Evolutionary conservation across 805 yeast genomes (phyloP).

Genomic region (Saturnispora besseyi): DNA sequence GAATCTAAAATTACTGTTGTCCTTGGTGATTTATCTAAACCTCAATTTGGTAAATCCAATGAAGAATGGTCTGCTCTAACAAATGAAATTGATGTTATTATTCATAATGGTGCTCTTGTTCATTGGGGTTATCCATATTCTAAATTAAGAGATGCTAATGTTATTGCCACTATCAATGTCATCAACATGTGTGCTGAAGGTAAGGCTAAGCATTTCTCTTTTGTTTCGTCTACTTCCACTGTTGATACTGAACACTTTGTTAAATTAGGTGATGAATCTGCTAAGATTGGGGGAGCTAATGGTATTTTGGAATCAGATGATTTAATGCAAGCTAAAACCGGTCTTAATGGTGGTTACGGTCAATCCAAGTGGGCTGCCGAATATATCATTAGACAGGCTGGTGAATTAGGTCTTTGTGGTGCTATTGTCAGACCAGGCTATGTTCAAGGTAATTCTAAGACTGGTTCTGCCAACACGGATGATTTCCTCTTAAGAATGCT

Average conservation of each 20-base stretch:
- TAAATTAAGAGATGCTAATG: constrained; percentile 87
- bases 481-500: constrained; percentile 91
- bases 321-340: constrained; percentile 68
- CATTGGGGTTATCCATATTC: constrained; percentile 98
- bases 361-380: constrained; percentile 98
- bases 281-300: constrained; percentile 20
- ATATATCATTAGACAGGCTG: constrained; percentile 79
- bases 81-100: constrained; percentile 62
- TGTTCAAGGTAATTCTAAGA: constrained; percentile 74
- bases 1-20: constrained; percentile 55
- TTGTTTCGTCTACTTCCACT: constrained; percentile 93
- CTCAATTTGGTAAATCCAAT: constrained; percentile 61
- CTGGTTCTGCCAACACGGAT: constrained; percentile 92
- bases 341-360: constrained; percentile 90
- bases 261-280: constrained; percentile 65
- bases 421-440: constrained; percentile 93
- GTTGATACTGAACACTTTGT: constrained; percentile 79
- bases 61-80: constrained; percentile 50
- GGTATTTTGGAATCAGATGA: constrained; percentile 83
- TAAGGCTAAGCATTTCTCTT: constrained; percentile 76
- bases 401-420: constrained; percentile 78
- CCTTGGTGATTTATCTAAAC: constrained; percentile 68
- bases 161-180: constrained; percentile 76
- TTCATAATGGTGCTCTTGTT: constrained; percentile 96
- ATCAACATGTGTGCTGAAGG: constrained; percentile 70